These are phyloP conservation scores for Rosellinia necatrix DNA, from an alignment of 2,329 filamentous ascomycete species.

Conservation along the genomic window DNA sequence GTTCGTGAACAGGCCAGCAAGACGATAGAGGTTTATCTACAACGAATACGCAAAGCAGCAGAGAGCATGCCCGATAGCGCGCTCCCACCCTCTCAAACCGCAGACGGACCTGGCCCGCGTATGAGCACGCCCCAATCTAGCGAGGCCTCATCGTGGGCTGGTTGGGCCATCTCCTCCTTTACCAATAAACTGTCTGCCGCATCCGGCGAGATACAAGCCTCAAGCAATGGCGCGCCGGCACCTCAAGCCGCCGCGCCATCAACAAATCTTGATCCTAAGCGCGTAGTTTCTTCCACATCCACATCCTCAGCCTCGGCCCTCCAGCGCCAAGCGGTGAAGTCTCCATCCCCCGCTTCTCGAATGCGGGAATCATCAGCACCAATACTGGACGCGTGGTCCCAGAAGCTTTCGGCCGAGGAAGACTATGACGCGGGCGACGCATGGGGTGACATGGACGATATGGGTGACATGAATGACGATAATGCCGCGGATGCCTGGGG, in stretches of 20 bases:
- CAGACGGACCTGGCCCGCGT: constrained; percentile 61
- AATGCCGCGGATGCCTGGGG: constrained; percentile 77
- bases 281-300: constrained; percentile 40
- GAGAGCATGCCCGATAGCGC: constrained; percentile 79
- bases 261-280: constrained; percentile 45
- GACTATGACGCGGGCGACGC: constrained; percentile 67
- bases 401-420: constrained; percentile 55
- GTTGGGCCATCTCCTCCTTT: constrained; percentile 98
- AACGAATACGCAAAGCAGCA: constrained; percentile 77
- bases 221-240: constrained; percentile 51
- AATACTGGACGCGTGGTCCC: constrained; percentile 45
- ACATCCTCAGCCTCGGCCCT: constrained; percentile 62
- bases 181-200: constrained; percentile 89
- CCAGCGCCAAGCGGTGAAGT: constrained; percentile 64
- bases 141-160: constrained; percentile 75
- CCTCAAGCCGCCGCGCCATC: constrained; percentile 46
- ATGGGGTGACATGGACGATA: constrained; percentile 77
- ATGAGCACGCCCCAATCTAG: constrained; percentile 77
- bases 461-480: constrained; percentile 54
- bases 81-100: constrained; percentile 66
- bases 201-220: constrained; percentile 80
- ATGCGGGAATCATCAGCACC: constrained; percentile 56
- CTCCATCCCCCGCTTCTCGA: constrained; percentile 50
- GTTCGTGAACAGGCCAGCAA: constrained; percentile 91
- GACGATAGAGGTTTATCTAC: constrained; percentile 83